Evolutionary conservation across 129 eudicot species (phyloP).

Genomic region (Tanacetum coccineum): DNA sequence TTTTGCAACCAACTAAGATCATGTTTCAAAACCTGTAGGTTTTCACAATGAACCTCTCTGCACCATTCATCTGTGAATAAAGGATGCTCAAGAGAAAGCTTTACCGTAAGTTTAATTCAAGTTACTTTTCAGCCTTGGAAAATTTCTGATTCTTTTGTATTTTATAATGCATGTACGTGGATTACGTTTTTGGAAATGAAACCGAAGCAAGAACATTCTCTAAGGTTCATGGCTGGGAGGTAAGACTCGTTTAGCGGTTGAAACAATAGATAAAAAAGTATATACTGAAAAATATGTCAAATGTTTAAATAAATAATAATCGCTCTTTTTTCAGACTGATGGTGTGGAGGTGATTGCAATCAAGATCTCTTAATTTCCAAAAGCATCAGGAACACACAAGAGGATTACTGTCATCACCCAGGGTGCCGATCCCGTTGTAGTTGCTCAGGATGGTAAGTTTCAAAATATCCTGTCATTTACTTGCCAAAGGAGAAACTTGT

Average conservation of each 20-base stretch:
- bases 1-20: not conserved
- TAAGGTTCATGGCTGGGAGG: conserved; percentile 98
- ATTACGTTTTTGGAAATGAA: conserved; percentile 87
- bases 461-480: conserved; percentile 51
- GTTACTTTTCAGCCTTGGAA: conserved; percentile 5
- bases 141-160: conserved; percentile 6
- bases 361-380: conserved; percentile 79
- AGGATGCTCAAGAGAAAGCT: conserved; percentile 81
- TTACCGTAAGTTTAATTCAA: conserved; percentile 51
- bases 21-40: conserved; percentile 36
- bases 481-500: conserved; percentile 91
- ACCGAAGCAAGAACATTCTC: conserved; percentile 91
- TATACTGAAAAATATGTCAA: not conserved
- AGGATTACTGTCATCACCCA: conserved; percentile 92
- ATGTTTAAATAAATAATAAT: not conserved
- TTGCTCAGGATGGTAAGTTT: conserved; percentile 90
- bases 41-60: conserved; percentile 91
- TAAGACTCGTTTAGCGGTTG: conserved; percentile 28
- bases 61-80: conserved; percentile 98
- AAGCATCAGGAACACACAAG: conserved; percentile 84
- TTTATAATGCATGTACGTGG: conserved; percentile 47
- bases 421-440: conserved; percentile 94
- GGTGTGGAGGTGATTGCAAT: conserved; percentile 87
- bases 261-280: not conserved
- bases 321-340: conserved; percentile 54